Evolutionary conservation across 208 protist genomes (phyloP), one percentile per base, ranked within the genome.

Genomic region (Trypanosoma scelopori): DNA sequence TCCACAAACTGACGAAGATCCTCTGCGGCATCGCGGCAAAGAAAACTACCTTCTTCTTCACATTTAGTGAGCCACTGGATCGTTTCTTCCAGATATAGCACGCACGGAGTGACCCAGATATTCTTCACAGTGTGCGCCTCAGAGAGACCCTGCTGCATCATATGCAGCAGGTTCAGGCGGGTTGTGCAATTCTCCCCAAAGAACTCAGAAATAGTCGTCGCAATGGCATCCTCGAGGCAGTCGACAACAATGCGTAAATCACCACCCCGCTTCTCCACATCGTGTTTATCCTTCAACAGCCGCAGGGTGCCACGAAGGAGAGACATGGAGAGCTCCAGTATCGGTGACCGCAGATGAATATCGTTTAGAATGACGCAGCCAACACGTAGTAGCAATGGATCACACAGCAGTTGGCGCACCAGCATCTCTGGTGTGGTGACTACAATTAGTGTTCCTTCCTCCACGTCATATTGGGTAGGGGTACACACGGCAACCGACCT

Each of bases 361-460:
- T 96, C 91, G 53, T 96, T 85, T 41, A 96, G 61, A 53, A 96
- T 79, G 13, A 96, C 82, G 51, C 82, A 87, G 12, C 79, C 79
- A 18, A 92, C 82, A 51, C 84, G 71, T 27, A 89, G 49, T 22
- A 96, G 64, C n/a, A 79, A 55, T 7, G 91, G 86, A 58, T 96
- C 91, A 55, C 84, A 91, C 5, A 91, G 58, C 22, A 96, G 81
- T 74, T 93, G 87, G 6, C 86, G 83, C 47, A 91, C 49, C 41
- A 96, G 70, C 76, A 93, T 85, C 37, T 93, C 85, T 0, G 87
- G 76, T 25, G 88, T 94, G 1, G 86, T 93, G 1, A 96, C 87
- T 12, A 89, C 68, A 63, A 93, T 81, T 16, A 64, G 53, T 5
- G 84, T 91, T 56, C 81, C 80, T 39, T 78, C 61, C 22, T 53